Evolutionary conservation across 1,139 yeast genomes (phyloP).

Genomic region (Zygosaccharomyces sapae): DNA sequence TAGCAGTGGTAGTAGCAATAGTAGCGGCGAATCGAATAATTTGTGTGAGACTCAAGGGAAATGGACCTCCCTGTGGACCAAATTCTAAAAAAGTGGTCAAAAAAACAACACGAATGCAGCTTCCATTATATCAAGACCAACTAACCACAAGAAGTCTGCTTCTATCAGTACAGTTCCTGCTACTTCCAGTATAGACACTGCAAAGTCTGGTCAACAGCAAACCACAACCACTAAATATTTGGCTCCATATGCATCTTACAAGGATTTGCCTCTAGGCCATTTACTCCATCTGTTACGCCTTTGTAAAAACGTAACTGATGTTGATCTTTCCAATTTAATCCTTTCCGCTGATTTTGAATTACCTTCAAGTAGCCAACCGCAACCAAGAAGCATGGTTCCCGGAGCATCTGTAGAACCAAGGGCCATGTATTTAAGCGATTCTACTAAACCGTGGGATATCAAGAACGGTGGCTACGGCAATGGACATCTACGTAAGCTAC

Average conservation of each 20-base stretch:
- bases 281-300: conserved; percentile 54
- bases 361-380: conserved; percentile 10
- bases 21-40: conserved; percentile 1
- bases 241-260: conserved; percentile 52
- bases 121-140: background rate
- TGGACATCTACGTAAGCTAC: conserved; percentile 19
- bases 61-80: conserved; percentile 5
- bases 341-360: conserved; percentile 56
- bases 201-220: conserved; percentile 11
- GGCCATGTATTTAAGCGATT: conserved; percentile 30
- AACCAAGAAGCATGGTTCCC: conserved; percentile 17
- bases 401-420: conserved; percentile 23
- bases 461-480: conserved; percentile 14
- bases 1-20: conserved; percentile 3
- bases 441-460: conserved; percentile 28
- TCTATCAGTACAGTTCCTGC: background rate
- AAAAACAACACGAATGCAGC: background rate
- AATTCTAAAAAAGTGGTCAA: background rate
- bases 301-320: conserved; percentile 51
- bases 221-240: conserved; percentile 38
- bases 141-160: conserved; percentile 5
- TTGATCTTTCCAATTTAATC: conserved; percentile 54
- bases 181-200: conserved; percentile 5
- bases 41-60: background rate
- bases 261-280: conserved; percentile 68